A percentile compares a stretch with the other conserved stretches of the same genome.
These are phyloP conservation scores for thale cress (Arabidopsis thaliana) DNA, from an alignment of 345 rosid genomes.

Conservation along the genomic window DNA sequence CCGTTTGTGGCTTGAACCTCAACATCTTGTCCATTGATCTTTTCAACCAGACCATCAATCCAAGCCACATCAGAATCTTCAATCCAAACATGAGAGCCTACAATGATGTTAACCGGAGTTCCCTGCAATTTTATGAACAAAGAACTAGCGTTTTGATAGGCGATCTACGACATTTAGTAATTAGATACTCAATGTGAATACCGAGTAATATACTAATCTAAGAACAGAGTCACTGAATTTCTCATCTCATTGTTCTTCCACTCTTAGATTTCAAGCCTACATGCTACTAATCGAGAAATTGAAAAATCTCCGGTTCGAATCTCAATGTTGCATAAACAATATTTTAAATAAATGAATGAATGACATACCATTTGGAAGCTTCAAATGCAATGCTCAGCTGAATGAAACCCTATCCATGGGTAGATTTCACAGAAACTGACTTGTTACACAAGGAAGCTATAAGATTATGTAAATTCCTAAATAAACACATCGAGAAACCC, in stretches of 20 bases:
- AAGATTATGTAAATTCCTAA: slow-evolving; percentile 8
- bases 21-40: slow-evolving; percentile 68
- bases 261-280: neutral
- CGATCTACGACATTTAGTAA: neutral
- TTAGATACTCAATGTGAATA: no score
- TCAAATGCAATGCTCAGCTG: slow-evolving; percentile 11
- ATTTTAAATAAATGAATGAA: neutral
- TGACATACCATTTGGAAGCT: neutral
- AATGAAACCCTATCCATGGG: neutral
- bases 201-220: neutral
- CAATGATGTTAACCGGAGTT: slow-evolving; percentile 80
- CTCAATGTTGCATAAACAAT: neutral
- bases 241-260: neutral
- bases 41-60: slow-evolving; percentile 75
- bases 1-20: slow-evolving; percentile 57
- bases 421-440: slow-evolving; percentile 14
- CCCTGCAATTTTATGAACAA: slow-evolving; percentile 56
- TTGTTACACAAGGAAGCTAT: slow-evolving; percentile 29
- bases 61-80: slow-evolving; percentile 79
- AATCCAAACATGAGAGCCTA: slow-evolving; percentile 90
- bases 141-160: neutral
- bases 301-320: neutral
- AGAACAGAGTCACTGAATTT: neutral
- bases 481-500: neutral
- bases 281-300: neutral